phyloP scores from a whole-genome alignment of 768 basidiomycete genomes.

The Lactarius trivialis region DNA sequence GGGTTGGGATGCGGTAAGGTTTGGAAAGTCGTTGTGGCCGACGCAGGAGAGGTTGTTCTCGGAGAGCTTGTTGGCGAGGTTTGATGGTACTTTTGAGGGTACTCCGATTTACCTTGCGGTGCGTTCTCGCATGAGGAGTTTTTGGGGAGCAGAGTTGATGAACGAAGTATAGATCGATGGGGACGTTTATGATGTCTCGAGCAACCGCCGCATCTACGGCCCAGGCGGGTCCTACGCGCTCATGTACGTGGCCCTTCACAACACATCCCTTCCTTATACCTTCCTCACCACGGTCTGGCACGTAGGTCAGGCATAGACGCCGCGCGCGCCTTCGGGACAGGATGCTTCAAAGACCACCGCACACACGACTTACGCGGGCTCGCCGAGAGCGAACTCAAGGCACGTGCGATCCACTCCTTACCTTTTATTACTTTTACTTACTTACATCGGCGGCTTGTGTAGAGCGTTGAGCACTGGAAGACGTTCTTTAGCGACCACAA shows the following conservation, averaged over 20 bases:
- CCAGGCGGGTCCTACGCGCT: conserved; percentile 80
- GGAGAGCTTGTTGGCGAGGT: conserved; percentile 56
- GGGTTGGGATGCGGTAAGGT: too few relatives aligned
- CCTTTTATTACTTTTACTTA: neutral
- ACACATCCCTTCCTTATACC: too few relatives aligned
- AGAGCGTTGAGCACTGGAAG: conserved; percentile 88
- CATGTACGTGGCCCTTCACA: conserved; percentile 46
- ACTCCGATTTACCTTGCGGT: conserved; percentile 83
- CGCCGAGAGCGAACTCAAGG: conserved; percentile 60
- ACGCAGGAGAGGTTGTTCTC: conserved; percentile 68
- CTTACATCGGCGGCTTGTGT: too few relatives aligned
- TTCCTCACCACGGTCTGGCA: too few relatives aligned
- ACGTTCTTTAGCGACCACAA: conserved; percentile 79
- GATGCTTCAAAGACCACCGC: conserved; percentile 85
- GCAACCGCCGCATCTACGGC: conserved; percentile 69
- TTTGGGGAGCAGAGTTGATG: too few relatives aligned
- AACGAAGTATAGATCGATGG: conserved; percentile 80
- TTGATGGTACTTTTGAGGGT: conserved; percentile 59
- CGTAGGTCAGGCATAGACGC: conserved; percentile 76
- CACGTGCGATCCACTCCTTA: conserved; percentile 31
- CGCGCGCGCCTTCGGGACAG: conserved; percentile 88
- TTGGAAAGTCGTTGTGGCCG: too few relatives aligned
- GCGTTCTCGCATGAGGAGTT: conserved; percentile 25
- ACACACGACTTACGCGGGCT: conserved; percentile 90
- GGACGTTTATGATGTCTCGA: conserved; percentile 89